Evolutionary conservation across 768 basidiomycete genomes (phyloP).

Genomic region (Psilocybe cubensis): DNA sequence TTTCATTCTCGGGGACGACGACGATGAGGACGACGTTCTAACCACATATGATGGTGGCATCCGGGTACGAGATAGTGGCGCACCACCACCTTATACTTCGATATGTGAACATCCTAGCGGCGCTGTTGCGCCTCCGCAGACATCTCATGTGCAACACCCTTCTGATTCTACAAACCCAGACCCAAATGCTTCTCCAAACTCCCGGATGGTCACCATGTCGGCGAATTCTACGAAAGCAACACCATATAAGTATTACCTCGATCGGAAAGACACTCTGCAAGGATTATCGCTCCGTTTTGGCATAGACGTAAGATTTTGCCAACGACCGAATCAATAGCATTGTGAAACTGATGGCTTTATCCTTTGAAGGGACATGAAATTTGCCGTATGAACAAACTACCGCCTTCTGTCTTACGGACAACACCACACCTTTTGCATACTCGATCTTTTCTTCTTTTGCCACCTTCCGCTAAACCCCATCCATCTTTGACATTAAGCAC

Average conservation of each 20-base stretch:
- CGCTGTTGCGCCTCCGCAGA: background rate
- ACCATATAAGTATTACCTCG: conserved; percentile 53
- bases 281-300: conserved; percentile 66
- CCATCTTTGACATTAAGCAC: conserved; percentile 16
- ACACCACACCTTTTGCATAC: conserved; percentile 80
- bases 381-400: conserved; percentile 69
- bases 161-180: no score
- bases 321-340: background rate
- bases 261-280: conserved; percentile 60
- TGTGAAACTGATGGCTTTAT: conserved; percentile 7
- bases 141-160: background rate
- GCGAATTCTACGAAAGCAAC: conserved; percentile 4
- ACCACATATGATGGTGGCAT: conserved; percentile 6
- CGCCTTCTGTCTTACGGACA: conserved; percentile 63
- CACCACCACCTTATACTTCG: conserved; percentile 11
- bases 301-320: conserved; percentile 55
- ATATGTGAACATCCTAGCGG: background rate
- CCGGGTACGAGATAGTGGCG: background rate
- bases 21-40: conserved; percentile 48
- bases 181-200: background rate
- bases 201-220: background rate
- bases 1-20: conserved; percentile 70
- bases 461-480: conserved; percentile 40
- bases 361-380: conserved; percentile 54
- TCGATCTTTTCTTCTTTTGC: conserved; percentile 57